phyloP scores from a whole-genome alignment of 2,329 filamentous ascomycete species.

The Cladophialophora psammophila region DNA sequence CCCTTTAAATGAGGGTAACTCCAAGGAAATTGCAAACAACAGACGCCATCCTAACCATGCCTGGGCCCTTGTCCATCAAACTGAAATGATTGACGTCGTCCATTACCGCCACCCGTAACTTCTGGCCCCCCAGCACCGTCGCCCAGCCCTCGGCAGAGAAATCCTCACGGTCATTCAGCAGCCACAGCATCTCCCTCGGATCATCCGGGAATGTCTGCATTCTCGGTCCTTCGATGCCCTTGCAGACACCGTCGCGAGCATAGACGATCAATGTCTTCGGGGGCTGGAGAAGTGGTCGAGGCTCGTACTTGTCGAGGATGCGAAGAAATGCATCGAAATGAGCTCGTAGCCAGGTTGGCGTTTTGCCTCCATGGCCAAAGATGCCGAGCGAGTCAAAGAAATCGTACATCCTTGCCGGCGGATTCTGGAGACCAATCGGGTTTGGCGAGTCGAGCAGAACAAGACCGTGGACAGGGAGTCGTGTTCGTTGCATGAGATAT shows the following conservation, averaged over 20 bases:
- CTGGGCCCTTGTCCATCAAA: conserved; percentile 10
- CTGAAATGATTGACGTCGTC: conserved; percentile 24
- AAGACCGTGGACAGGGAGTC: conserved; percentile 66
- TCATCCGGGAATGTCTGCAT: conserved; percentile 2
- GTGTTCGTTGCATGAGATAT: conserved; percentile 64
- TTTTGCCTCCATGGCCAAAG: neutral
- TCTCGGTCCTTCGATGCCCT: conserved; percentile 9
- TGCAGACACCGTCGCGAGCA: conserved; percentile 17
- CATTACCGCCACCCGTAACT: neutral
- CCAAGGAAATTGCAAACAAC: conserved; percentile 49
- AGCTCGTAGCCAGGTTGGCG: conserved; percentile 22
- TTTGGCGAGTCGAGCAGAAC: conserved; percentile 72
- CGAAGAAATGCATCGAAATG: conserved; percentile 29
- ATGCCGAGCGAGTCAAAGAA: conserved; percentile 13
- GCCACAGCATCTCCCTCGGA: conserved; percentile 15
- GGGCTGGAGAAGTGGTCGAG: conserved; percentile 12
- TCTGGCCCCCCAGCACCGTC: conserved; percentile 10
- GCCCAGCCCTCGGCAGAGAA: conserved; percentile 16
- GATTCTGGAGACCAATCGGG: conserved; percentile 53
- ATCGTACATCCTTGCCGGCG: conserved; percentile 6
- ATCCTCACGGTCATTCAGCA: conserved; percentile 10
- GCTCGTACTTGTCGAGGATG: conserved; percentile 22
- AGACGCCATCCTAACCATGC: no score
- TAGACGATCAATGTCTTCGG: conserved; percentile 17
- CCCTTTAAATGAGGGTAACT: no score